phyloP scores from a whole-genome alignment of 345 rosid species.

The Pelargonium nanum region DNA sequence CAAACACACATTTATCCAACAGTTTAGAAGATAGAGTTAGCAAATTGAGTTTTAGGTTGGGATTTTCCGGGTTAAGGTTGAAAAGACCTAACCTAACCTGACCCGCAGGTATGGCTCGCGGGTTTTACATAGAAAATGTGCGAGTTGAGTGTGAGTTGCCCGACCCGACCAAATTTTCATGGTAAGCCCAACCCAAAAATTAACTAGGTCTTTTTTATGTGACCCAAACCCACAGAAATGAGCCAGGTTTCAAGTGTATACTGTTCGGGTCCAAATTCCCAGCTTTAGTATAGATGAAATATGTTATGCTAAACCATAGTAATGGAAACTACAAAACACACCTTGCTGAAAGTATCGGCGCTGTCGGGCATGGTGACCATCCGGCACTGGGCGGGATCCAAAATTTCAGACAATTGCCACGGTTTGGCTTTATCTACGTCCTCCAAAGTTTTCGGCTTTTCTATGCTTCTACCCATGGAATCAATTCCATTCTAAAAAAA shows the following conservation, averaged over 20 bases:
- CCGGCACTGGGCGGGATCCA: constrained; percentile 56
- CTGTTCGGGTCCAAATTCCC: too few species aligned
- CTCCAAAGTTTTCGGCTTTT: constrained; percentile 63
- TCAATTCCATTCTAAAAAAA: constrained; percentile 73
- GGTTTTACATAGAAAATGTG: too few species aligned
- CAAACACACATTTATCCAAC: constrained; percentile 7
- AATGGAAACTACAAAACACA: constrained; percentile 14
- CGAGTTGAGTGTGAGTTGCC: too few species aligned
- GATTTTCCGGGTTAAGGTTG: too few species aligned
- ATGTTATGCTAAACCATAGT: background rate
- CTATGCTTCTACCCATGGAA: constrained; percentile 59
- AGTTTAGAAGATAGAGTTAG: background rate
- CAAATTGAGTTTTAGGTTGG: constrained; percentile 1
- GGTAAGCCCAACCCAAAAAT: too few species aligned
- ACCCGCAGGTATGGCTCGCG: too few species aligned
- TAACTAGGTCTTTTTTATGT: too few species aligned
- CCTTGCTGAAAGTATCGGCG: constrained; percentile 78
- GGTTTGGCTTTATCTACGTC: constrained; percentile 73
- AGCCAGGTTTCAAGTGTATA: too few species aligned
- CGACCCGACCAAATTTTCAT: too few species aligned
- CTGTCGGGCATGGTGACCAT: constrained; percentile 64
- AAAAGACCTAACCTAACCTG: too few species aligned
- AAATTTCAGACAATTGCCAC: constrained; percentile 72
- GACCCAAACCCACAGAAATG: too few species aligned
- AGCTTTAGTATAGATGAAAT: background rate